Evolutionary conservation across 768 basidiomycete genomes (phyloP).

Genomic region (Ramaria sp.): DNA sequence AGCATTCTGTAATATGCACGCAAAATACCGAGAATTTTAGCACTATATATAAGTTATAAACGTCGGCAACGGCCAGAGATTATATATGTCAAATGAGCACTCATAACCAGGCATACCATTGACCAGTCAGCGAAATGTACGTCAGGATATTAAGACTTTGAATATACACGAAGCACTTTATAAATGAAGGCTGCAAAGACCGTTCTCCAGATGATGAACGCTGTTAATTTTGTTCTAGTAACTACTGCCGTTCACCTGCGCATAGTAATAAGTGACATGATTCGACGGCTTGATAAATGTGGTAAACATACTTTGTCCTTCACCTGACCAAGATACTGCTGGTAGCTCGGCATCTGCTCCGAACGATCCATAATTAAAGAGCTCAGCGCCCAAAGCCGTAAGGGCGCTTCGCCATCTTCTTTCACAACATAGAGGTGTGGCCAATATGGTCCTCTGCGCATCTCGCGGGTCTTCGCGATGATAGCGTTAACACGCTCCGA

Average conservation of each 20-base stretch:
- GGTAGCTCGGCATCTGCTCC: slow-evolving; percentile 91
- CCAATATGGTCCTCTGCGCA: slow-evolving; percentile 85
- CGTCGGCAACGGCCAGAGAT: no score
- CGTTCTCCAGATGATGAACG: not conserved
- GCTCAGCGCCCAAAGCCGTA: slow-evolving; percentile 92
- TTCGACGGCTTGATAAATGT: not conserved
- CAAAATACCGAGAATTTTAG: no score
- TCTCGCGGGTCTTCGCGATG: slow-evolving; percentile 88
- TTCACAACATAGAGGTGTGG: slow-evolving; percentile 95
- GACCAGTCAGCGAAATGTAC: not conserved
- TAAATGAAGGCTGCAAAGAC: not conserved
- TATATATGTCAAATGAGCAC: no score
- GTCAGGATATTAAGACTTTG: not conserved
- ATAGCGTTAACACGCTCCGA: slow-evolving; percentile 92
- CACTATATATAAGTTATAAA: no score
- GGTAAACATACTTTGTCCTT: slow-evolving; percentile 82
- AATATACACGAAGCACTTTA: not conserved
- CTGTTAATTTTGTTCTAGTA: slow-evolving; percentile 3
- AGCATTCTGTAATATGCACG: no score
- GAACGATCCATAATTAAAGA: slow-evolving; percentile 91
- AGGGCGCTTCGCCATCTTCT: slow-evolving; percentile 92
- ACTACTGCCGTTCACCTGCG: slow-evolving; percentile 8
- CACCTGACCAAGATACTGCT: slow-evolving; percentile 82
- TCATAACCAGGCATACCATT: no score
- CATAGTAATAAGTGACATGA: not conserved